Conservation (phyloP, 2,329 filamentous ascomycete genomes). For the Chaetomiaceae sp. region DNA sequence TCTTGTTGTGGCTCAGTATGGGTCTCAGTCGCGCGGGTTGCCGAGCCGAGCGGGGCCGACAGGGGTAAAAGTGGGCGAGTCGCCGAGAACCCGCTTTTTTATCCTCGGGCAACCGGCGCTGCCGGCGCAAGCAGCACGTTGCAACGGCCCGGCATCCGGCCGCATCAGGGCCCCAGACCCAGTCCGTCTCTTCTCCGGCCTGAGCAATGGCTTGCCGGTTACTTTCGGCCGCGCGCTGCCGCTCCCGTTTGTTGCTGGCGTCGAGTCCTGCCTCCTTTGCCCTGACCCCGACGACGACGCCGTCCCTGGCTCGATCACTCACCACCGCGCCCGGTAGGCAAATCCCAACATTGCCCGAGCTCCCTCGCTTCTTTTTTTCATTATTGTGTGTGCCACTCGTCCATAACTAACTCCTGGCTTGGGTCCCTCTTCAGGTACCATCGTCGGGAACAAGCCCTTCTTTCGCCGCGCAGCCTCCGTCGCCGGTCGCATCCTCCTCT, state of each 20-base stretch:
- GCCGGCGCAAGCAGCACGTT: too few relatives aligned
- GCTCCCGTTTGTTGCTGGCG: not conserved
- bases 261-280: not conserved
- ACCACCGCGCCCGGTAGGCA: constrained; percentile 21
- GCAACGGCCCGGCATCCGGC: constrained; percentile 6
- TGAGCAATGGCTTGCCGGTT: constrained; percentile 17
- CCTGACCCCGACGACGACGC: not conserved
- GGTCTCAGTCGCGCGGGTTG: too few relatives aligned
- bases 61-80: too few relatives aligned
- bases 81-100: constrained; percentile 5
- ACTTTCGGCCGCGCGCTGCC: constrained; percentile 17
- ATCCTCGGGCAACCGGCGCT: not conserved
- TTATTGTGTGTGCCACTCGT: not conserved
- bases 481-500: constrained; percentile 44
- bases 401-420: not conserved
- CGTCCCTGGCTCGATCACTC: constrained; percentile 14
- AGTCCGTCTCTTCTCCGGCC: not conserved
- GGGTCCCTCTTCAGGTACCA: constrained; percentile 15
- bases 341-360: not conserved
- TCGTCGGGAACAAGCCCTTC: constrained; percentile 33
- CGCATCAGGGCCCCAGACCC: constrained; percentile 1
- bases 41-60: not conserved
- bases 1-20: too few relatives aligned
- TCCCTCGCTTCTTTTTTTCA: too few relatives aligned
- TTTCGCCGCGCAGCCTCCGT: constrained; percentile 43